Conservation (phyloP, 2,329 filamentous ascomycete species). For the Teratosphaeria epicoccoides region DNA sequence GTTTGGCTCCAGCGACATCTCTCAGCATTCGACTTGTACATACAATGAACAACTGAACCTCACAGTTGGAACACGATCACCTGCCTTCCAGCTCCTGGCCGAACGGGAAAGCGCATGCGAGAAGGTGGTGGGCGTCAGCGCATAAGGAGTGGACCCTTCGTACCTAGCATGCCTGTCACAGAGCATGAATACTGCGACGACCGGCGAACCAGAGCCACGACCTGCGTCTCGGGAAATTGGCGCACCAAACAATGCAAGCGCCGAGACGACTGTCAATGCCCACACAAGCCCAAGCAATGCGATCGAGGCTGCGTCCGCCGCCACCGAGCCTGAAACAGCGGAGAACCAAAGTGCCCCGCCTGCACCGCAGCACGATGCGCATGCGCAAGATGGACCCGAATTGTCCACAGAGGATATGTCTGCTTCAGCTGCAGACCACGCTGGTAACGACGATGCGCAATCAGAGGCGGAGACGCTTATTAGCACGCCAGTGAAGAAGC, state of each 20-base stretch:
- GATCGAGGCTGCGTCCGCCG: background rate
- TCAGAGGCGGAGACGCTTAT: constrained; percentile 43
- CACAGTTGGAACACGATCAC: background rate
- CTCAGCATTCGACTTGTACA: no score
- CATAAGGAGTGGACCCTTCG: background rate
- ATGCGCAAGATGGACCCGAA: background rate
- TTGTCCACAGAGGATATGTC: constrained; percentile 3
- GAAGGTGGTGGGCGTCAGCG: background rate
- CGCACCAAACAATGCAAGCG: background rate
- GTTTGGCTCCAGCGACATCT: no score
- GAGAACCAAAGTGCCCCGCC: background rate
- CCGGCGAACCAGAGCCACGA: background rate
- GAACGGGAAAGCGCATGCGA: no score
- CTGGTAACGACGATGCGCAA: constrained; percentile 29
- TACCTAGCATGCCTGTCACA: background rate
- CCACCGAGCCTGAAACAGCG: background rate
- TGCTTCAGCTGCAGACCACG: constrained; percentile 8
- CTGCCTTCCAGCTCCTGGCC: no score
- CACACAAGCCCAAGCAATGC: background rate
- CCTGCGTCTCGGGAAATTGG: background rate
- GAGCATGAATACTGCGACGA: background rate
- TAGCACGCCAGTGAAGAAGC: constrained; percentile 32
- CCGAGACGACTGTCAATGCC: constrained; percentile 4
- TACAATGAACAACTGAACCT: background rate
- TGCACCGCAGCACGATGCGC: background rate